A percentile compares a stretch with the other conserved stretches of the same genome.
These are phyloP conservation scores for Suillus fuscotomentosus DNA, from an alignment of 768 basidiomycete species.

Conservation along the genomic window DNA sequence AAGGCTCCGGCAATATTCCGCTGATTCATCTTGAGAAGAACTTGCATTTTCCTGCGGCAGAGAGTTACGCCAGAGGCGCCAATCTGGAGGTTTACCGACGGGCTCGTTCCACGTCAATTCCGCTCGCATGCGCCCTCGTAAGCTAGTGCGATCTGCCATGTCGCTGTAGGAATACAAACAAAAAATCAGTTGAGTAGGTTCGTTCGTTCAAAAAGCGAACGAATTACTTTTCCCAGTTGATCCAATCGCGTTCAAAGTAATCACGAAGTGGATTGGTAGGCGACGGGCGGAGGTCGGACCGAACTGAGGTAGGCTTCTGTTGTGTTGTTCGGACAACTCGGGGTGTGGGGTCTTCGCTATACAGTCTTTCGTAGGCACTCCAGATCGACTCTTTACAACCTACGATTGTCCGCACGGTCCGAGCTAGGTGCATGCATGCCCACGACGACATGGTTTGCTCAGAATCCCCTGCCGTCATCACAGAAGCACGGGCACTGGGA, in stretches of 20 bases:
- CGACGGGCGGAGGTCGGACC: conserved; percentile 17
- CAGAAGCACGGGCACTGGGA: conserved; percentile 2
- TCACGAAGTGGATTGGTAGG: conserved; percentile 42
- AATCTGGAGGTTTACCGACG: conserved; percentile 46
- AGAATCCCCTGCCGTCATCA: conserved; percentile 16
- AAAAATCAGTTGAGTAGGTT: conserved; percentile 9
- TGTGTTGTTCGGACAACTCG: conserved; percentile 37
- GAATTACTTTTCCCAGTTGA: conserved; percentile 67
- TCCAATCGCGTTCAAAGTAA: conserved; percentile 67
- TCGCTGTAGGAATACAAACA: conserved; percentile 44
- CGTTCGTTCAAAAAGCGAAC: background rate
- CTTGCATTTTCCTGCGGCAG: conserved; percentile 15
- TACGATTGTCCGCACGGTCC: conserved; percentile 51
- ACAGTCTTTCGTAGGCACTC: conserved; percentile 55
- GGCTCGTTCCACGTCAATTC: conserved; percentile 55
- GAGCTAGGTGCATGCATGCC: conserved; percentile 66
- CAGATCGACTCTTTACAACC: conserved; percentile 73
- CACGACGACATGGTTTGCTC: conserved; percentile 39
- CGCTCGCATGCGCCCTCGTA: conserved; percentile 48
- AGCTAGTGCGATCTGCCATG: conserved; percentile 69
- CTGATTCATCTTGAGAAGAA: conserved; percentile 17
- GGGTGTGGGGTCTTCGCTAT: conserved; percentile 37
- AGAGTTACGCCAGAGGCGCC: conserved; percentile 49
- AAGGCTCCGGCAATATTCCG: conserved; percentile 38
- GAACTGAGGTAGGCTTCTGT: conserved; percentile 17